phyloP scores from a whole-genome alignment of 1,139 yeast genomes.

The Arxiozyma heterogenica region DNA sequence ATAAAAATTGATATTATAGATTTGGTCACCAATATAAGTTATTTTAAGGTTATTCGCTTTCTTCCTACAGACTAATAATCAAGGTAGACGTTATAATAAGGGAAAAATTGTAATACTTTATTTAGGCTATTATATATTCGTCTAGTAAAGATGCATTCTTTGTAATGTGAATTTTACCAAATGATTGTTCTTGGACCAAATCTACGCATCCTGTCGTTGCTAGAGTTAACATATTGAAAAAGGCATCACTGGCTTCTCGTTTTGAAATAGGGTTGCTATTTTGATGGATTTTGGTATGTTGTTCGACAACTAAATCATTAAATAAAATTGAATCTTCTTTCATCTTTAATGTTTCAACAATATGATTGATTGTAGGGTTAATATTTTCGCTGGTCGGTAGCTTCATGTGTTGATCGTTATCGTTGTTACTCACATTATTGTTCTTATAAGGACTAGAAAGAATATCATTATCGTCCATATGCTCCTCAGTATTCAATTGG shows the following conservation, averaged over 20 bases:
- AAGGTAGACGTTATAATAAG: background rate
- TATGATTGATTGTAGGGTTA: constrained; percentile 44
- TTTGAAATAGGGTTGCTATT: constrained; percentile 34
- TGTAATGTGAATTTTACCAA: constrained; percentile 49
- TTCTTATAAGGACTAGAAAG: background rate
- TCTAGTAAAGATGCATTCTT: constrained; percentile 44
- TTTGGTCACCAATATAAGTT: background rate
- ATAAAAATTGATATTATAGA: background rate
- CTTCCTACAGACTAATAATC: background rate
- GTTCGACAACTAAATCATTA: constrained; percentile 34
- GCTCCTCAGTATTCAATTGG: background rate
- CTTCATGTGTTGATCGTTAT: constrained; percentile 6
- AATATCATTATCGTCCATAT: background rate
- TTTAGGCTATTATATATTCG: constrained; percentile 30
- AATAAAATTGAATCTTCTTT: constrained; percentile 29
- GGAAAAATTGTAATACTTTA: background rate
- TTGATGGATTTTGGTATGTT: constrained; percentile 12
- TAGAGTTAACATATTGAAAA: constrained; percentile 73
- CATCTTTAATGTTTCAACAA: constrained; percentile 45
- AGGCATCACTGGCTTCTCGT: constrained; percentile 62
- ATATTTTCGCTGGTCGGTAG: constrained; percentile 20
- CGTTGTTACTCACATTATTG: background rate
- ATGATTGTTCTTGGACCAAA: constrained; percentile 52
- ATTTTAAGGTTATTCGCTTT: background rate
- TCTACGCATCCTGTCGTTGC: constrained; percentile 70